Conservation (phyloP, 768 basidiomycete genomes). For the Flagelloscypha sp. region DNA sequence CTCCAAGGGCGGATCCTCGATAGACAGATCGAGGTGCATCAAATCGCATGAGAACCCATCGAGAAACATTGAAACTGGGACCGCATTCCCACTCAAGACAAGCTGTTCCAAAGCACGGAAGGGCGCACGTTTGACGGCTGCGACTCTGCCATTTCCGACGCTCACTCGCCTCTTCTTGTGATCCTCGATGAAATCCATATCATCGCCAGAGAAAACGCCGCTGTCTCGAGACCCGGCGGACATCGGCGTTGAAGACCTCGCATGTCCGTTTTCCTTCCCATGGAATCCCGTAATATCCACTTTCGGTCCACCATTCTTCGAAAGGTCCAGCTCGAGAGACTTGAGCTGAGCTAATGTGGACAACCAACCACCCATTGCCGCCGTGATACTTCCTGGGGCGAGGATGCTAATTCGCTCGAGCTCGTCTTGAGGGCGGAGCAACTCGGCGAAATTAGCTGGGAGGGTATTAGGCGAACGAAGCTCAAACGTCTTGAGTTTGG, state of each 20-base stretch:
- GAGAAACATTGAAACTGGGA: constrained; percentile 65
- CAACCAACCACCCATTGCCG: constrained; percentile 70
- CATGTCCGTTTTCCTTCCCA: too few species aligned
- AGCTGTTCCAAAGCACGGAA: constrained; percentile 54
- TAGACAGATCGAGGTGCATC: constrained; percentile 61
- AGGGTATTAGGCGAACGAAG: constrained; percentile 62
- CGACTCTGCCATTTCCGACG: too few species aligned
- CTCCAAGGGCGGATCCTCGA: constrained; percentile 71
- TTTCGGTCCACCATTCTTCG: too few species aligned
- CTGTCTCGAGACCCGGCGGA: constrained; percentile 64
- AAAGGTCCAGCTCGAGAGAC: constrained; percentile 62
- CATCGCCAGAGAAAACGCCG: constrained; percentile 71
- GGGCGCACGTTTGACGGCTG: constrained; percentile 48
- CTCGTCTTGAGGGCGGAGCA: constrained; percentile 48
- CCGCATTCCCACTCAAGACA: constrained; percentile 61
- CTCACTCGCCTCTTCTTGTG: too few species aligned
- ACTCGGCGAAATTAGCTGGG: constrained; percentile 63
- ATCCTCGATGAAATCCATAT: constrained; percentile 68
- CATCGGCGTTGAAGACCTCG: constrained; percentile 59
- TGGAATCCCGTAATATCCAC: too few species aligned
- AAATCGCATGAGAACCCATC: constrained; percentile 60
- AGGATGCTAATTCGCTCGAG: constrained; percentile 58
- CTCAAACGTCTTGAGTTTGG: constrained; percentile 57
- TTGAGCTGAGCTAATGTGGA: constrained; percentile 55
- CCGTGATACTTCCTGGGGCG: constrained; percentile 65